These are phyloP conservation scores for Scleromitrula shiraiana DNA, from an alignment of 2,329 filamentous ascomycete genomes.

Conservation along the genomic window DNA sequence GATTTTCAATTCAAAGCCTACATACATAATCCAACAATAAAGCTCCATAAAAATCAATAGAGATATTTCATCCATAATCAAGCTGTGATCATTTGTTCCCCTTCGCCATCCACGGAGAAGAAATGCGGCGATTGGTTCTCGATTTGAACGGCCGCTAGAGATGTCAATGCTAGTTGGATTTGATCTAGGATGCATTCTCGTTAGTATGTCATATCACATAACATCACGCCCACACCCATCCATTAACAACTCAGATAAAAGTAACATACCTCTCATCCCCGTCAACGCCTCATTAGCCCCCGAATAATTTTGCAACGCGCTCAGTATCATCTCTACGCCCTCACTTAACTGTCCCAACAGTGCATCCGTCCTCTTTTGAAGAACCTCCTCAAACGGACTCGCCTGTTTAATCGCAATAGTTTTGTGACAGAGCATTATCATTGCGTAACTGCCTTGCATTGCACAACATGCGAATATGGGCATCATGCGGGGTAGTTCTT, in stretches of 20 bases:
- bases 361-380: conserved; percentile 8
- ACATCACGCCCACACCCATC: too few relatives aligned
- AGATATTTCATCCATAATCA: not conserved
- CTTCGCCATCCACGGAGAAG: too few relatives aligned
- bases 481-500: conserved; percentile 24
- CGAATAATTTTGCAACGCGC: conserved; percentile 22
- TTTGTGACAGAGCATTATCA: conserved; percentile 28
- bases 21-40: too few relatives aligned
- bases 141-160: not conserved
- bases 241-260: too few relatives aligned
- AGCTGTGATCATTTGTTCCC: too few relatives aligned
- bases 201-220: conserved; percentile 1
- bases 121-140: not conserved
- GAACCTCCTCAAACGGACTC: not conserved
- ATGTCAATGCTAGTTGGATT: conserved; percentile 3
- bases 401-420: conserved; percentile 14
- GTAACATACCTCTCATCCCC: conserved; percentile 22
- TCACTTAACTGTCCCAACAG: conserved; percentile 18
- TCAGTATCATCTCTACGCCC: conserved; percentile 17
- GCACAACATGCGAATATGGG: conserved; percentile 31
- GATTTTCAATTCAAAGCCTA: too few relatives aligned
- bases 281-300: conserved; percentile 23
- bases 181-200: conserved; percentile 9
- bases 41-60: too few relatives aligned
- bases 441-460: conserved; percentile 30